Base-by-base conservation (phyloP, 331 rosid species). In the Arachis monticola region DNA sequence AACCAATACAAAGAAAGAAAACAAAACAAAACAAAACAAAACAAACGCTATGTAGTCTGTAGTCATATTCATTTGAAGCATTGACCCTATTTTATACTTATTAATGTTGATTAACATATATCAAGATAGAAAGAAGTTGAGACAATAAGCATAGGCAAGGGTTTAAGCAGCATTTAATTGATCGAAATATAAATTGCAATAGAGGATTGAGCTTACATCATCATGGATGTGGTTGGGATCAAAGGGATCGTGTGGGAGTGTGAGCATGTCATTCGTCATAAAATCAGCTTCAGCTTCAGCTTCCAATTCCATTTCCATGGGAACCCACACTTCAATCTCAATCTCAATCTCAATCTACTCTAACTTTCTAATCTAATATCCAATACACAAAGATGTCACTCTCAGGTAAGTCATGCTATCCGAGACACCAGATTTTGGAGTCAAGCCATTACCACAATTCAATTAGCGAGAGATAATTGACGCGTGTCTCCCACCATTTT, bases 211-310 rank as follows among this genome's bases (percentile, higher is more conserved):
- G 69, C 86, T 85, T 86, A 90, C 99, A 72, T 64, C 77, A 53
- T 73, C 69, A 35, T 2, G 40, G 60, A 79, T 81, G 51, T 73
- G 66, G 62, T 80, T 81, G 56, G 79, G 79, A 70, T 86, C 89
- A 69, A 81, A 81, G 59, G 79, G 59, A 14, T 80, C 91, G 3
- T 88, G 93, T 8, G 79, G 83, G 45, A 88, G 46, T 8, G 79
- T 83, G 41, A 90, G 46, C 68, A 73, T 74, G 13, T 80, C 83
- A 83, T 85, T 82, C 67, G 72, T 13, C 30, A 70, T 67, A 12
- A 92, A 92, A 76, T 85, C 84, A 17, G 81, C 73, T 50, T 90
- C 93, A 87, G 84, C 45, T 3, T 64, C 97, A 85, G 87, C 72
- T 61, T 70, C 81, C 85, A 7, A 47, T 73, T 75, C 74, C 40